Base-by-base conservation (phyloP, 768 basidiomycete genomes). In the Tylopilus vinaceipallidus region DNA sequence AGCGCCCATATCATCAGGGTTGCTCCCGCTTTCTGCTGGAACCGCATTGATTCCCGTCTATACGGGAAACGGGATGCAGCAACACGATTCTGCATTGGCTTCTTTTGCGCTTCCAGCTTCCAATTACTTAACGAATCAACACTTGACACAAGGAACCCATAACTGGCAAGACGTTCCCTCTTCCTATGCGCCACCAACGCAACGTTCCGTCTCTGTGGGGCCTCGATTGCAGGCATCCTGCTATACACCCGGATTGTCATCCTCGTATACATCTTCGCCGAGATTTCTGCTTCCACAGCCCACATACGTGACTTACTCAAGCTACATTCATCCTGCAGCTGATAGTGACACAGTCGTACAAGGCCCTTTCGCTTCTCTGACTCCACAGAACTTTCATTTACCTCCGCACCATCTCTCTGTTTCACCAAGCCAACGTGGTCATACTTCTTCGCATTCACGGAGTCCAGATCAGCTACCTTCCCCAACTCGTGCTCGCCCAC, bases 341-440 rank as follows among this genome's bases (percentile, higher is more conserved):
- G n/a, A n/a, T n/a, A n/a, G n/a, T n/a, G n/a, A n/a, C n/a, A n/a
- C n/a, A n/a, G n/a, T n/a, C n/a, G n/a, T 81, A 30, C 83, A 83
- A 59, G 86, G 83, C 34, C 75, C 78, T 49, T 76, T 76, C 16
- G 79, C 84, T 17, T 74, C 77, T 4, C 75, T 83, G 12, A 74
- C 84, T 36, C 67, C 84, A 22, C 78, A 77, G 39, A 83, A 86
- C 53, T 67, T 88, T 10, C 77, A 78, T 42, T 63, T 75, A 36
- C 75, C 78, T 13, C 81, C 80, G 22, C 73, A 84, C 13, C 68
- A 79, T 52, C 79, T 79, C 22, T 82, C 84, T 0, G 79, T 80
- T 20, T 89, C 87, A 22, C 87, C 77, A 6, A 74, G 68, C 41
- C 77, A 83, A 11, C 83, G 81, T 56, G 73, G 78, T 22, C 79